Conservation (phyloP, 2,329 filamentous ascomycete genomes). For the Aspergillus sp. region DNA sequence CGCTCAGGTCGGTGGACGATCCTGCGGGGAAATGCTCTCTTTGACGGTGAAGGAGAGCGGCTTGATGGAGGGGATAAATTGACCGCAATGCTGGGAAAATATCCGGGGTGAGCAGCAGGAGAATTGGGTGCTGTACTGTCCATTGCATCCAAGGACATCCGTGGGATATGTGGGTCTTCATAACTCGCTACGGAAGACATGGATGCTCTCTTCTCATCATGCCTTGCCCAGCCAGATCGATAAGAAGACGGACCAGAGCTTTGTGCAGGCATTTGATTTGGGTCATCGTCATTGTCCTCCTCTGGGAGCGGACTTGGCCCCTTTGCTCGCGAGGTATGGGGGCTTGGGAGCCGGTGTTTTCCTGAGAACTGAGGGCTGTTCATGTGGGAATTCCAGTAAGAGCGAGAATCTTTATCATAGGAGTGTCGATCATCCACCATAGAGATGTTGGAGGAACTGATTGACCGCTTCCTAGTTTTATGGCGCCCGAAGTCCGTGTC, state of each 20-base stretch:
- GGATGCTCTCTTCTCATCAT: constrained; percentile 50
- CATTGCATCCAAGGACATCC: constrained; percentile 39
- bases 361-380: not conserved
- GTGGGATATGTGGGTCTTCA: constrained; percentile 24
- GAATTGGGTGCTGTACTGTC: constrained; percentile 42
- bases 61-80: constrained; percentile 62
- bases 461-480: constrained; percentile 49
- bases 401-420: constrained; percentile 9
- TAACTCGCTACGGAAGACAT: constrained; percentile 51
- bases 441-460: constrained; percentile 55
- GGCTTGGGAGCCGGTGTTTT: not conserved
- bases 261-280: constrained; percentile 3
- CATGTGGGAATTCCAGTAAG: constrained; percentile 4
- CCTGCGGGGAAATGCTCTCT: constrained; percentile 49
- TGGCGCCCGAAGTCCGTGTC: constrained; percentile 50
- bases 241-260: not conserved
- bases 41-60: constrained; percentile 58
- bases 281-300: not conserved
- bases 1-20: constrained; percentile 35
- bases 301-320: no score
- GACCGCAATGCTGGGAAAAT: constrained; percentile 56
- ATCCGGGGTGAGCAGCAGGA: constrained; percentile 30
- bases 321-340: not conserved
- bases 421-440: constrained; percentile 7
- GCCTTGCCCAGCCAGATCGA: constrained; percentile 41